phyloP scores from a whole-genome alignment of 345 rosid genomes.

The Hirschfeldia incana region DNA sequence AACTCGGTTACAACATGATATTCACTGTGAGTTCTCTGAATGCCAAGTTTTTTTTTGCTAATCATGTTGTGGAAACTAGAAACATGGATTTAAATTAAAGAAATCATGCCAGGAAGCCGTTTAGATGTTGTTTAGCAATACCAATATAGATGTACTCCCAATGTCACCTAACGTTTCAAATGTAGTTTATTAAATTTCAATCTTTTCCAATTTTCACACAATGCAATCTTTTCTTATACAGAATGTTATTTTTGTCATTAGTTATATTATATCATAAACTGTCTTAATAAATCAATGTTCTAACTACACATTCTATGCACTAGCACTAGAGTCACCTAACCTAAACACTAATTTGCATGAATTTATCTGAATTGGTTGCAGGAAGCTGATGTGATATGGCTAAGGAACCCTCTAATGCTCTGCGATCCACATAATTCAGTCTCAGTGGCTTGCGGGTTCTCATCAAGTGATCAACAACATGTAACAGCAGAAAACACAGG shows the following conservation, averaged over 20 bases:
- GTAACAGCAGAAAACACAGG: slow-evolving; percentile 31
- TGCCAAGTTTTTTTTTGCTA: neutral
- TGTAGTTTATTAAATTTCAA: neutral
- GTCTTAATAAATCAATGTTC: neutral
- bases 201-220: neutral
- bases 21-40: slow-evolving; percentile 46
- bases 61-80: slow-evolving; percentile 1
- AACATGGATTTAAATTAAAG: neutral
- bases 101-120: neutral
- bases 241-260: neutral
- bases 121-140: neutral
- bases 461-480: neutral
- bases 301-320: neutral
- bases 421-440: slow-evolving; percentile 1
- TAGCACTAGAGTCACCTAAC: neutral
- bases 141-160: neutral
- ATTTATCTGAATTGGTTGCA: slow-evolving; percentile 22
- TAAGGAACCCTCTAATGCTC: slow-evolving; percentile 49
- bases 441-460: slow-evolving; percentile 41
- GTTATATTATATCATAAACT: neutral
- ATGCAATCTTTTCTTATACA: neutral
- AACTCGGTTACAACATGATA: slow-evolving; percentile 46
- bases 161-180: neutral
- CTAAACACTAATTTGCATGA: neutral
- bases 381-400: slow-evolving; percentile 65